phyloP scores from a whole-genome alignment of 495 filamentous ascomycete genomes.

The Neurospora sp. region DNA sequence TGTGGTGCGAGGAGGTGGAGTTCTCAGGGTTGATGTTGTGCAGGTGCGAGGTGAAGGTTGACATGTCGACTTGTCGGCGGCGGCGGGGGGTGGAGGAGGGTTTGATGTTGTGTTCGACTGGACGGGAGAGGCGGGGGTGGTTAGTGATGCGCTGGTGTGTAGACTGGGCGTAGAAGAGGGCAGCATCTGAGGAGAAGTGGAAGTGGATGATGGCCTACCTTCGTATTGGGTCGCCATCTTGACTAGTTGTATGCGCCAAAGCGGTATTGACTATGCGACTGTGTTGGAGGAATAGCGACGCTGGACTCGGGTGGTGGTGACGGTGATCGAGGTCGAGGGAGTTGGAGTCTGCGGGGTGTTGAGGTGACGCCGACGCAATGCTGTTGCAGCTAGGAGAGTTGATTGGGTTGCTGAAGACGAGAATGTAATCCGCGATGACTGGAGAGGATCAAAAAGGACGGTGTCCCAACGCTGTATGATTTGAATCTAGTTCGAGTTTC shows the following conservation, averaged over 20 bases:
- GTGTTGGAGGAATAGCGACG: not conserved
- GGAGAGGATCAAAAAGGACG: not conserved
- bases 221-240: conserved; percentile 38
- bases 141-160: conserved; percentile 2
- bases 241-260: not conserved
- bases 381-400: not conserved
- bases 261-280: not conserved
- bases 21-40: conserved; percentile 47
- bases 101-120: conserved; percentile 80
- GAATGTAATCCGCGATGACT: not conserved
- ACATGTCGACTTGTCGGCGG: conserved; percentile 68
- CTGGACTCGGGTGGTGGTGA: not conserved
- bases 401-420: not conserved
- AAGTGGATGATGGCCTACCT: too few relatives aligned
- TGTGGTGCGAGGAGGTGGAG: conserved; percentile 14
- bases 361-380: not conserved
- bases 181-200: too few relatives aligned
- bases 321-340: not conserved
- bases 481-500: not conserved
- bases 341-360: not conserved
- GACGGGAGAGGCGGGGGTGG: not conserved
- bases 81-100: conserved; percentile 27
- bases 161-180: too few relatives aligned
- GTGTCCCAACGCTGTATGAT: not conserved
- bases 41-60: conserved; percentile 76